Conservation (phyloP, 495 filamentous ascomycete species). For the Chaetomium cochliodes region DNA sequence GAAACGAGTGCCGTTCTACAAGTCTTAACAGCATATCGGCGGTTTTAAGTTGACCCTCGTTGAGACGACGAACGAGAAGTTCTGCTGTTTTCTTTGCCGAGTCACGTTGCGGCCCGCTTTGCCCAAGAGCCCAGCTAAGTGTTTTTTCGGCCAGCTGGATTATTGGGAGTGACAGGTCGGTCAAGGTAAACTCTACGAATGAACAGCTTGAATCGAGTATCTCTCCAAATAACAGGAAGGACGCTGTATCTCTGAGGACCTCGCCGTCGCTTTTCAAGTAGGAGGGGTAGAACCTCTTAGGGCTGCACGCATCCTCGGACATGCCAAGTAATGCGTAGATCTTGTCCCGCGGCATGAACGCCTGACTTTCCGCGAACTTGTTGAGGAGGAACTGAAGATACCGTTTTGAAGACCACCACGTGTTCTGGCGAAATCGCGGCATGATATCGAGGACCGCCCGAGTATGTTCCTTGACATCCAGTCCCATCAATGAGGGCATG, state of each 20-base stretch:
- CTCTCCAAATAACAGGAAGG: neutral
- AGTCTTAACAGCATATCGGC: no score
- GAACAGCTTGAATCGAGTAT: neutral
- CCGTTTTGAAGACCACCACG: conserved; percentile 34
- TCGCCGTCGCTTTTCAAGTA: neutral
- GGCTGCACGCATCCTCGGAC: conserved; percentile 20
- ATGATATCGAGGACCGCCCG: conserved; percentile 43
- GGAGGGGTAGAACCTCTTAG: neutral
- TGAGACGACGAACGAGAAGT: no score
- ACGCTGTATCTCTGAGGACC: neutral
- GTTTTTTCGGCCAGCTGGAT: no score
- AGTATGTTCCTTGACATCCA: conserved; percentile 15
- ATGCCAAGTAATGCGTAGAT: conserved; percentile 42
- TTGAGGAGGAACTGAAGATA: conserved; percentile 33
- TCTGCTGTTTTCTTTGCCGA: no score
- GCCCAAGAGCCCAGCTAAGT: no score
- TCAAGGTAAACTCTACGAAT: no score
- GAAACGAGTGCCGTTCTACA: no score
- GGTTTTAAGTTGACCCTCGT: no score
- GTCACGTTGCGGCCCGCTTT: no score
- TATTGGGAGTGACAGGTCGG: no score
- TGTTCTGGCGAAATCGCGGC: conserved; percentile 31
- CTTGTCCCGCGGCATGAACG: conserved; percentile 32
- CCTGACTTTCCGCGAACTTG: conserved; percentile 35
- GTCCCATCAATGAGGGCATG: conserved; percentile 27